Base-by-base conservation (phyloP, 805 yeast genomes). In the Ogataea angusta region DNA sequence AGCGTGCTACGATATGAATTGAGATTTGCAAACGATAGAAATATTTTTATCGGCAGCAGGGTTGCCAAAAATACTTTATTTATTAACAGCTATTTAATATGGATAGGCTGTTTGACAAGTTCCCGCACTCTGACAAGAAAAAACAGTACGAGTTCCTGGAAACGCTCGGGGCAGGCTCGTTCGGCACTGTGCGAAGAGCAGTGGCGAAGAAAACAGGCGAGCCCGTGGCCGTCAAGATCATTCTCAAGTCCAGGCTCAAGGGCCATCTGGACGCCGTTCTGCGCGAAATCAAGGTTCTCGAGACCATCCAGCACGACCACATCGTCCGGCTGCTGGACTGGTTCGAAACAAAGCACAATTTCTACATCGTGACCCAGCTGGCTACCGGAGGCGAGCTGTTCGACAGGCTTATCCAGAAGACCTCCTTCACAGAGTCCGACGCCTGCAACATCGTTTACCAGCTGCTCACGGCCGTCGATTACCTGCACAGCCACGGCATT, bases 381-480 rank as follows among this genome's bases (percentile, higher is more conserved):
- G 97, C 97, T 17, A 83, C 89, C 2, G 99, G 99, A 22, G 99
- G 99, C 36, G 99, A 91, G 62, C 67, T 91, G 43, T 91, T 91
- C 58, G 96, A 90, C 47, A 69, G 97, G 39, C 88, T 91, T 47
- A 74, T 89, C 29, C 69, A 78, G 35, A 70, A 80, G 54, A 96
- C 97, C 10, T 74, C 81, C 40, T 91, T 88, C 63, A 86, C 96
- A 5, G 99, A 91, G 61, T 72, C 71, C 46, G 96, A 90, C 60
- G 98, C 97, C 1, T 81, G 85, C 9, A 65, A 69, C 40, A 82
- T 89, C 35, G 69, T 90, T 10, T 70, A 73, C 28, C 95, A 91
- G 56, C 73, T 90, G 51, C 64, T 89, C 33, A 74, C 77, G 34
- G 97, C 97, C 2, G 70, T 91, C 22, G 73, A 73, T 38, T 93